phyloP scores from a whole-genome alignment of 2,329 filamentous ascomycete species.

The Ceratocystis smalleyi region DNA sequence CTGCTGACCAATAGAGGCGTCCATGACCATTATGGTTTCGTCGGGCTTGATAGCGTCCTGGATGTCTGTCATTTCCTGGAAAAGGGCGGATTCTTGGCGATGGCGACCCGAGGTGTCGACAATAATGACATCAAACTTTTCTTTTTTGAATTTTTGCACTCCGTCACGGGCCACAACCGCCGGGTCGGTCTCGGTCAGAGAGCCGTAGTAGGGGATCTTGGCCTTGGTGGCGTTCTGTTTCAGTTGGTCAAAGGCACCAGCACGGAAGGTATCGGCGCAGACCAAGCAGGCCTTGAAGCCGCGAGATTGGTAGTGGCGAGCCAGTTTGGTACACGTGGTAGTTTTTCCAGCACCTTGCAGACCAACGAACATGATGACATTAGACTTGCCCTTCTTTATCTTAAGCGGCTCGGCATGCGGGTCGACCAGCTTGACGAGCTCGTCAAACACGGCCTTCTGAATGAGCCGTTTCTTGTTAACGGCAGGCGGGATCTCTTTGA shows the following conservation, averaged over 20 bases:
- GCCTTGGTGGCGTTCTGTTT: slow-evolving; percentile 99
- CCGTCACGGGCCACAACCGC: slow-evolving; percentile 86
- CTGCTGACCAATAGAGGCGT: slow-evolving; percentile 90
- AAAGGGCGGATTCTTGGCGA: slow-evolving; percentile 84
- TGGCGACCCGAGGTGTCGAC: slow-evolving; percentile 94
- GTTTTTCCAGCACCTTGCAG: slow-evolving; percentile 96
- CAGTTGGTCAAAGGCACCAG: slow-evolving; percentile 93
- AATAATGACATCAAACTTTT: slow-evolving; percentile 94
- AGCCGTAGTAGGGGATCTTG: slow-evolving; percentile 97
- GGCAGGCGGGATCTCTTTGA: slow-evolving; percentile 76
- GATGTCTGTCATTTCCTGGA: slow-evolving; percentile 96
- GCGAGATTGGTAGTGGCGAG: slow-evolving; percentile 81
- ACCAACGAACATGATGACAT: slow-evolving; percentile 99
- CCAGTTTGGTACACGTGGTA: slow-evolving; percentile 93
- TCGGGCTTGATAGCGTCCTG: slow-evolving; percentile 74
- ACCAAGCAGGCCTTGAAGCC: slow-evolving; percentile 89
- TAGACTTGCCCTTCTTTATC: slow-evolving; percentile 87
- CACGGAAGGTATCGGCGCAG: slow-evolving; percentile 95
- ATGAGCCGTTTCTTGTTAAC: slow-evolving; percentile 98
- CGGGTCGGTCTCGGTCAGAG: slow-evolving; percentile 88
- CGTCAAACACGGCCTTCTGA: slow-evolving; percentile 94
- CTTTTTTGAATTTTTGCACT: slow-evolving; percentile 98
- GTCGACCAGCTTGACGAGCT: slow-evolving; percentile 88
- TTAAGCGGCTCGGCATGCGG: slow-evolving; percentile 92
- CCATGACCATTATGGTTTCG: slow-evolving; percentile 96